phyloP scores from a whole-genome alignment of 2,329 filamentous ascomycete species.

The Rosellinia necatrix region DNA sequence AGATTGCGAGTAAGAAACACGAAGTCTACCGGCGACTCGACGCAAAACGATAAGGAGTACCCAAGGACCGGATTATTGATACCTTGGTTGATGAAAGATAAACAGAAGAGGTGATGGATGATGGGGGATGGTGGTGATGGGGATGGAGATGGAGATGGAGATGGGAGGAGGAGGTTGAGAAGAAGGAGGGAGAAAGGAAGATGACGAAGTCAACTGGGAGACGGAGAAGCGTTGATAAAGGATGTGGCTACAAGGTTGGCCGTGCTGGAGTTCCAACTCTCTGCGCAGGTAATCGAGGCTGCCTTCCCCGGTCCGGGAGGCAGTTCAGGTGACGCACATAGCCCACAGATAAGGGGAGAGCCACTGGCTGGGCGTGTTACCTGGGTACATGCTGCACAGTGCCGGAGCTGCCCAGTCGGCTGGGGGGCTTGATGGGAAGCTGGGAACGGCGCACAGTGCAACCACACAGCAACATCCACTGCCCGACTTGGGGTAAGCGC shows the following conservation, averaged over 20 bases:
- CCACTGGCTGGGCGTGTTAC: neutral
- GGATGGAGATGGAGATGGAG: constrained; percentile 1
- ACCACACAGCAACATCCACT: constrained; percentile 22
- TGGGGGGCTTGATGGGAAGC: constrained; percentile 1
- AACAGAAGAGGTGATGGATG: constrained; percentile 24
- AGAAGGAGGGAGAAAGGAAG: constrained; percentile 37
- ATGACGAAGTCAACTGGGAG: constrained; percentile 37
- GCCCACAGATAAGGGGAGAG: constrained; percentile 33
- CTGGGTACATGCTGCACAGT: neutral
- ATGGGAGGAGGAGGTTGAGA: constrained; percentile 27
- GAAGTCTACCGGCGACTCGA: constrained; percentile 50
- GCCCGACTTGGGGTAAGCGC: constrained; percentile 26
- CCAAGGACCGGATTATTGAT: constrained; percentile 37
- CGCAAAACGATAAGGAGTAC: constrained; percentile 33
- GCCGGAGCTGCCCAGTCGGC: neutral
- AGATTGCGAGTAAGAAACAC: constrained; percentile 26
- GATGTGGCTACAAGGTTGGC: constrained; percentile 15
- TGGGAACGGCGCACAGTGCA: constrained; percentile 24
- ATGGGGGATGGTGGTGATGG: constrained; percentile 31
- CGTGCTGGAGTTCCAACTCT: neutral
- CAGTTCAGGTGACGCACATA: constrained; percentile 41
- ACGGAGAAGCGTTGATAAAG: constrained; percentile 34
- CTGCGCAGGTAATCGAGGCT: constrained; percentile 20
- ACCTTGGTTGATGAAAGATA: constrained; percentile 25
- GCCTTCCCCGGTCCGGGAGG: constrained; percentile 36